Conservation (phyloP, 371 early-diverging fungal species). For the Apophysomyces variabilis region DNA sequence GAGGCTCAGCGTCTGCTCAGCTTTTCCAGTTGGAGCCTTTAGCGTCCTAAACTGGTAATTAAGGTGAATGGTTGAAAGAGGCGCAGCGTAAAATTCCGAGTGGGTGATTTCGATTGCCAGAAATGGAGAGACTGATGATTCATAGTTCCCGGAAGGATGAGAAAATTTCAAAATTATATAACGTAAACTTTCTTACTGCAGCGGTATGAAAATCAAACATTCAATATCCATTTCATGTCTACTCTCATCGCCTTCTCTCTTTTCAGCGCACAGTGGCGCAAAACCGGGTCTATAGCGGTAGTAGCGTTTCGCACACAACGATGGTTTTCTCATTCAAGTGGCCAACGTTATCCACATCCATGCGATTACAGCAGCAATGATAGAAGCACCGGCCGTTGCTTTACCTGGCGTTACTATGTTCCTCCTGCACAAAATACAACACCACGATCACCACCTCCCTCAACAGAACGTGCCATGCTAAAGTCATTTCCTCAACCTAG, state of each 20-base stretch:
- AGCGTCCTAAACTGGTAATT: too few relatives aligned
- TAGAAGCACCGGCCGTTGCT: neutral
- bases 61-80: too few relatives aligned
- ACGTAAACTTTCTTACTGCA: neutral
- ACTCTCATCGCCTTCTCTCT: too few relatives aligned
- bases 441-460: neutral
- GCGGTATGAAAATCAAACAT: neutral
- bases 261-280: too few relatives aligned
- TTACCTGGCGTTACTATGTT: constrained; percentile 3
- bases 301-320: neutral
- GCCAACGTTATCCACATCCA: neutral
- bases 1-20: too few relatives aligned
- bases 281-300: neutral
- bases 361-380: neutral
- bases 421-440: neutral
- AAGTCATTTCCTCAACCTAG: constrained; percentile 1
- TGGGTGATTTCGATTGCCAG: too few relatives aligned
- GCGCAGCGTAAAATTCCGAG: too few relatives aligned
- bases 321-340: neutral
- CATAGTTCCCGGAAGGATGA: neutral
- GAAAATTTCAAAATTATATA: neutral
- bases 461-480: neutral
- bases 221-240: neutral
- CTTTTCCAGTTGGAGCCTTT: too few relatives aligned
- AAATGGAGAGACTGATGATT: neutral